Conservation (phyloP, 768 basidiomycete species). For the Pleurotus citrinopileatus region DNA sequence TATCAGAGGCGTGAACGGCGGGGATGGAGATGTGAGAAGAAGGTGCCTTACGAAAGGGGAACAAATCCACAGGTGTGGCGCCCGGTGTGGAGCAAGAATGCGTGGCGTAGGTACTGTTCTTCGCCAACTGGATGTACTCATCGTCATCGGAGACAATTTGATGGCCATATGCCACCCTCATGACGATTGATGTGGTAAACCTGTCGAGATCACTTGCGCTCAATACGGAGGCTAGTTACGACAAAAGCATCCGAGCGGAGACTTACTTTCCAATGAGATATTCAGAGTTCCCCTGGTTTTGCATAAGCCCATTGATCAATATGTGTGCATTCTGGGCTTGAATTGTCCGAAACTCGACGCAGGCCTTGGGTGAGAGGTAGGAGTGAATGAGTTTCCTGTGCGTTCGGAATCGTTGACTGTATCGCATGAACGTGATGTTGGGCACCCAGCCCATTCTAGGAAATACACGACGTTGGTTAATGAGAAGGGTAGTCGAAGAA, state of each 20-base stretch:
- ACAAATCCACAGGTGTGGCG: conserved; percentile 15
- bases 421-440: conserved; percentile 2
- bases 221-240: neutral
- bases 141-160: conserved; percentile 15
- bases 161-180: conserved; percentile 18
- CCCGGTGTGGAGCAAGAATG: conserved; percentile 12
- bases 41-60: conserved; percentile 12
- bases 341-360: neutral
- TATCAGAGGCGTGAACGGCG: neutral
- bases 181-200: conserved; percentile 16
- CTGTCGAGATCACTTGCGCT: conserved; percentile 3
- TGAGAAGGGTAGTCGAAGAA: neutral
- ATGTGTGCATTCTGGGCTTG: neutral
- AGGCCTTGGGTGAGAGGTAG: neutral
- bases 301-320: neutral
- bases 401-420: conserved; percentile 9
- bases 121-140: conserved; percentile 12
- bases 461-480: neutral
- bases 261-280: no score
- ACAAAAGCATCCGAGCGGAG: neutral
- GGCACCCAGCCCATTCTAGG: conserved; percentile 5
- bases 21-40: neutral
- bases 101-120: conserved; percentile 1
- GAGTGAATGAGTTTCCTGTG: neutral
- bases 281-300: neutral